Evolutionary conservation across 345 rosid genomes (phyloP).

Genomic region (Moricandia arvensis): DNA sequence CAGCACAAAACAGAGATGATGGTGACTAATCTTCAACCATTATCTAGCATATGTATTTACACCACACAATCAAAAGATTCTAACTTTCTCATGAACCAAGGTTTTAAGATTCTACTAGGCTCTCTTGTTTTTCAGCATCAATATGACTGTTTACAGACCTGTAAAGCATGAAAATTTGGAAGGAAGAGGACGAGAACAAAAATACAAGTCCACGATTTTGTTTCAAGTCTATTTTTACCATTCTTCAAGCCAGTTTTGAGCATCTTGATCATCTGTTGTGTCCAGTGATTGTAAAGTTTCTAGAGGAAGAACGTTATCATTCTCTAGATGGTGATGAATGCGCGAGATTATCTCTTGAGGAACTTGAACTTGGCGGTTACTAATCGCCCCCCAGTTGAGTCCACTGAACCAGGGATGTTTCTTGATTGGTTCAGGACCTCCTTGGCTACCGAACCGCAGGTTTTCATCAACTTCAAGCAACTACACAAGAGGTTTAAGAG

Average conservation of each 20-base stretch:
- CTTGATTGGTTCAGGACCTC: constrained; percentile 58
- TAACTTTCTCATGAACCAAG: constrained; percentile 22
- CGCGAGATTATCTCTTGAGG: constrained; percentile 61
- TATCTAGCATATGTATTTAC: constrained; percentile 29
- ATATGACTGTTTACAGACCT: constrained; percentile 18
- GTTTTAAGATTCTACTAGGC: constrained; percentile 13
- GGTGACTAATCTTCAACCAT: constrained; percentile 23
- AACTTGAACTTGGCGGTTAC: constrained; percentile 49
- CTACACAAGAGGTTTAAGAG: constrained; percentile 39
- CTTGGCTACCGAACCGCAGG: constrained; percentile 64
- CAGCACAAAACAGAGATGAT: constrained; percentile 18
- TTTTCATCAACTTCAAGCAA: constrained; percentile 76
- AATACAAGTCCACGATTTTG: background rate
- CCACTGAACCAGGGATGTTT: constrained; percentile 74
- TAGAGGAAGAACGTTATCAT: constrained; percentile 30
- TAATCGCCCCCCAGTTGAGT: constrained; percentile 61
- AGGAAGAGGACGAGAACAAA: background rate
- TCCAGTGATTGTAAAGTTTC: constrained; percentile 45
- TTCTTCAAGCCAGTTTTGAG: constrained; percentile 74
- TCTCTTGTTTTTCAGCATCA: constrained; percentile 23
- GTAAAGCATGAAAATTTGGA: constrained; percentile 7
- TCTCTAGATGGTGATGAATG: constrained; percentile 49
- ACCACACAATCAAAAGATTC: constrained; percentile 21
- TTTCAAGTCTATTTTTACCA: constrained; percentile 50
- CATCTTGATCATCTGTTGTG: constrained; percentile 48